Evolutionary conservation across 2,329 filamentous ascomycete genomes (phyloP).

Genomic region (Beauveria sp.): DNA sequence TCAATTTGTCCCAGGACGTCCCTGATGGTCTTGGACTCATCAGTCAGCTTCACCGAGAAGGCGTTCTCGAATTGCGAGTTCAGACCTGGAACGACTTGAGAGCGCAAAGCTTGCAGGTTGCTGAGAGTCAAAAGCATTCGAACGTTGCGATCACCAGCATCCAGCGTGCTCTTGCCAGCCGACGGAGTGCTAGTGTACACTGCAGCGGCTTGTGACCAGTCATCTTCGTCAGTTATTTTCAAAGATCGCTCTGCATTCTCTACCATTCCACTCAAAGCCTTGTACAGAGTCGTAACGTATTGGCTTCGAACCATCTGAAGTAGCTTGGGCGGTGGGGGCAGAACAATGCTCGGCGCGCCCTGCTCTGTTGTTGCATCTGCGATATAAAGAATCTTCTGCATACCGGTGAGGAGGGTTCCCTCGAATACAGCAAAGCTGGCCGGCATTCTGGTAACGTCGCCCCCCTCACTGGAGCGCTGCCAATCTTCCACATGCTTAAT

Average conservation of each 20-base stretch:
- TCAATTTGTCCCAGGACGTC: constrained; percentile 91
- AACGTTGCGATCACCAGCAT: constrained; percentile 62
- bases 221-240: constrained; percentile 57
- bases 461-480: constrained; percentile 72
- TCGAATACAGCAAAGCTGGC: constrained; percentile 80
- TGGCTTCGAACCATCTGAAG: constrained; percentile 85
- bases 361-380: constrained; percentile 74
- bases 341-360: constrained; percentile 68
- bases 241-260: constrained; percentile 82
- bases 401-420: constrained; percentile 68
- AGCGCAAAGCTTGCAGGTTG: constrained; percentile 78
- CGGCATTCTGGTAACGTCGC: constrained; percentile 88
- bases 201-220: constrained; percentile 38
- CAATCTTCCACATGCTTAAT: constrained; percentile 92
- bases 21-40: constrained; percentile 85
- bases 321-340: constrained; percentile 77
- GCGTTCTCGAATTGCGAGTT: constrained; percentile 87
- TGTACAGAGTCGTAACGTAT: constrained; percentile 91
- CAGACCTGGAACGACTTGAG: constrained; percentile 77
- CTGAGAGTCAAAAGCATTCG: constrained; percentile 90
- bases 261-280: constrained; percentile 89
- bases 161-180: constrained; percentile 39
- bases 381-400: constrained; percentile 95
- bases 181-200: constrained; percentile 20
- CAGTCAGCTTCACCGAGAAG: constrained; percentile 89